Evolutionary conservation across 345 rosid genomes (phyloP), one percentile per base, ranked within the genome.

Genomic region (Lepidium didymum): DNA sequence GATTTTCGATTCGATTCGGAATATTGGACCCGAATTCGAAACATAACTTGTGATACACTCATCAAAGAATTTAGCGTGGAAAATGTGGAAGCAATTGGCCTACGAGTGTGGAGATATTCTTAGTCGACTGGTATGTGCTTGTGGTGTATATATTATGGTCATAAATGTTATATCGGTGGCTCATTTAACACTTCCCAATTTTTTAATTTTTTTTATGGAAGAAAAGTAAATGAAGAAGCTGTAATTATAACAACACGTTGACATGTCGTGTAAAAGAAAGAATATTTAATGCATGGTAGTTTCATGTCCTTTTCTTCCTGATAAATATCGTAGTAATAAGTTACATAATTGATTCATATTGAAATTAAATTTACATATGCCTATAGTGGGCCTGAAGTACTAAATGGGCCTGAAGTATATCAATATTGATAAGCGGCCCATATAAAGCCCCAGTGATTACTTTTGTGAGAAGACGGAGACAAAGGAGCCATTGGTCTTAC

Each of bases 271-370:
- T 62, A 45, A 74, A 68, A 11, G 8, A 54, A 61, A 62, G 10
- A 38, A 46, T 62, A 68, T 45, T 53, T 12, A 67, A 59, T 61
- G 64, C 12, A 33, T 61, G 73, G 73, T 74, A 10, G 78, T 36
- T 74, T 45, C 57, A 67, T 61, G 78, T 74, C 78, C 2, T 56
- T 74, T 67, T 74, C 78, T 56, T 46, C n/a, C 15, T 18, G 43
- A 33, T 63, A 47, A 63, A 47, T 62, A 43, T 43, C 5, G 19
- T 46, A 8, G 43, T 62, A 33, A 33, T 21, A 55, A 29, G 33
- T 29, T 27, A 25, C 4, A 25, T 25, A 25, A 25, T 25, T 25
- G 27, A 25, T 25, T 25, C 27, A 2, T 25, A 25, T 25, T 25
- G 27, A 1, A 25, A 19, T 2, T 19, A 23, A 3, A 23, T 23